Base-by-base conservation (phyloP, 78 protist genomes). In the Planoprotostelium fungivorum region DNA sequence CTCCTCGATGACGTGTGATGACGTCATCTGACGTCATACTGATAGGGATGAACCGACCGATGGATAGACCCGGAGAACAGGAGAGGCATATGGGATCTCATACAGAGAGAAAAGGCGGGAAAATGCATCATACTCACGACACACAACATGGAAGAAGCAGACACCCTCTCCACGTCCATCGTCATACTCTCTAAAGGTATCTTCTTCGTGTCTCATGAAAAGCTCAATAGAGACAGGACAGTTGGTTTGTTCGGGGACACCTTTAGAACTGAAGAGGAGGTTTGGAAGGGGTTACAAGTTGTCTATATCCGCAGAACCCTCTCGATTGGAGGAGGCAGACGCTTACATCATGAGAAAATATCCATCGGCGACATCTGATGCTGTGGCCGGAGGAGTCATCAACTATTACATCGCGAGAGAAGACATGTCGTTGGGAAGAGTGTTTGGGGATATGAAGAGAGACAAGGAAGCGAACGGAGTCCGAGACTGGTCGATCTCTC, bases 221-320 rank as follows among this genome's bases (percentile, higher is more conserved):
- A 16, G 73, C 73, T 51, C 31, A 51, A 51, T 25, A 16, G 31
- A 25, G 31, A 16, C 73, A 51, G 73, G 73, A 51, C 16, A 1
- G n/a, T 63, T 90, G 34, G 87, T 87, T 35, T 85, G 89, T 35
- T 37, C 85, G n/a, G 93, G 93, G 34, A 35, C 93, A 51, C 84
- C 88, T 37, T 34, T 86, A 9, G 36, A 86, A 0, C 38, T 90
- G 63, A 97, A 97, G 91, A 85, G 38, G 9, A 34, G 73, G 35
- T 96, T 92, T 89, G 99, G 98, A 0, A 92, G 38, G 31, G 99
- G 99, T 34, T 98, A 97, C 92, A n/a, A 51, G 73, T 51, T 51
- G 73, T 51, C 73, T 16, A 51, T 51, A 5, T 25, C 73, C 73
- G 16, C 73, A 51, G 31, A 51, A 16, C 73, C 73, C 16, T 51